Conservation (phyloP, 1,284 basidiomycete genomes). For the Golubevia pallescens region DNA sequence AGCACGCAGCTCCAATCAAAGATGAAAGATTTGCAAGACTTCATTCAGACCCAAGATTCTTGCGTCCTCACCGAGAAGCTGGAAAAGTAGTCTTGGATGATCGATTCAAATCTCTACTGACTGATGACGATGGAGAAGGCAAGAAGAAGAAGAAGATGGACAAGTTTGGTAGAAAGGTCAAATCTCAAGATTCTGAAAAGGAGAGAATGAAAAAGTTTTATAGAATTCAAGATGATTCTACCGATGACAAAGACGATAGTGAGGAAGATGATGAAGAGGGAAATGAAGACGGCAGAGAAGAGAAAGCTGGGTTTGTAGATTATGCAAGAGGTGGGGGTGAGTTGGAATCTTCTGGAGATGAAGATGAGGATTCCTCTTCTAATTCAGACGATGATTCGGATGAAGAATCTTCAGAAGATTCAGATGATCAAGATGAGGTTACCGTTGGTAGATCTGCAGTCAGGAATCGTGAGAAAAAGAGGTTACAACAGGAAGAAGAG, state of each 20-base stretch:
- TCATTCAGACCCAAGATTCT: slow-evolving; percentile 89
- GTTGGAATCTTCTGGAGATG: slow-evolving; percentile 71
- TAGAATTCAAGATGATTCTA: slow-evolving; percentile 68
- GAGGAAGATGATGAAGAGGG: slow-evolving; percentile 23
- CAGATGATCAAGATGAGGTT: slow-evolving; percentile 39
- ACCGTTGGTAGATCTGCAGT: slow-evolving; percentile 36
- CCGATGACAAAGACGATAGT: slow-evolving; percentile 37
- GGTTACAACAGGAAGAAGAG: slow-evolving; percentile 13
- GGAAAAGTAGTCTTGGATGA: slow-evolving; percentile 89
- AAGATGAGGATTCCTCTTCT: no score
- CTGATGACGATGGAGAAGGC: slow-evolving; percentile 63
- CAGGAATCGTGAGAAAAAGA: slow-evolving; percentile 23
- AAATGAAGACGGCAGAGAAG: slow-evolving; percentile 11
- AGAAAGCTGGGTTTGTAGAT: slow-evolving; percentile 68
- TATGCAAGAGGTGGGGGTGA: slow-evolving; percentile 78
- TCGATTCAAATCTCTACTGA: slow-evolving; percentile 86
- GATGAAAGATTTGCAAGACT: slow-evolving; percentile 77
- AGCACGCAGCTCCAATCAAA: slow-evolving; percentile 23
- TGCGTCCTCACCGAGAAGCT: slow-evolving; percentile 78
- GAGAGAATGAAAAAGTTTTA: slow-evolving; percentile 85
- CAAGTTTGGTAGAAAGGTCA: slow-evolving; percentile 85
- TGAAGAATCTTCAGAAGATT: no score
- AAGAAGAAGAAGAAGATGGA: slow-evolving; percentile 72
- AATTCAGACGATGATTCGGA: slow-evolving; percentile 23
- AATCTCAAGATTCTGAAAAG: slow-evolving; percentile 72